Percentiles rank a stretch among this genome's conserved stretches.
Evolutionary conservation across 305 asterid genomes (phyloP).

Genomic region (Solanum hybrid): DNA sequence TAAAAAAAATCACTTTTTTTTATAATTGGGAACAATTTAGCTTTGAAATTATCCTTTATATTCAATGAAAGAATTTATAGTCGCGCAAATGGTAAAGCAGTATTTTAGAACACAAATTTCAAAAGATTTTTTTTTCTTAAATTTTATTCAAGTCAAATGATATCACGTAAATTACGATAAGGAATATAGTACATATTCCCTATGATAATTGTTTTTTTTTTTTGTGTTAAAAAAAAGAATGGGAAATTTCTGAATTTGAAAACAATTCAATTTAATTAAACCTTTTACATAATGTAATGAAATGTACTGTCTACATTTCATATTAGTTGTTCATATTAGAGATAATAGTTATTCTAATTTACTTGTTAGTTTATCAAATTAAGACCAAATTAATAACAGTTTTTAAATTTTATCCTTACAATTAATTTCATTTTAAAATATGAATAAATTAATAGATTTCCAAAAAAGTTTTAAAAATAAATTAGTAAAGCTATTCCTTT

Average conservation of each 20-base stretch:
- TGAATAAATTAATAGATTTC: background rate
- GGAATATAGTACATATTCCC: background rate
- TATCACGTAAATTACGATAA: background rate
- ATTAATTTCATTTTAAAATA: background rate
- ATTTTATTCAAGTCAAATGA: background rate
- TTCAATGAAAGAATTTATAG: background rate
- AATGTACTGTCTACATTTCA: background rate
- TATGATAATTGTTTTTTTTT: background rate
- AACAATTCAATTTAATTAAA: background rate
- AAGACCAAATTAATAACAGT: background rate
- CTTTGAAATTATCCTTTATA: background rate
- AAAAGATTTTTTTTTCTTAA: background rate
- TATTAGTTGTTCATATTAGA: background rate
- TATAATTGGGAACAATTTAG: background rate
- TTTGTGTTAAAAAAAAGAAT: background rate
- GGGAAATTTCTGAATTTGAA: background rate
- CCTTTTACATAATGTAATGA: background rate
- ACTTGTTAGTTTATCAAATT: background rate
- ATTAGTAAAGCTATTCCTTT: background rate
- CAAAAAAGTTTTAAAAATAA: background rate
- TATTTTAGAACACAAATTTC: background rate
- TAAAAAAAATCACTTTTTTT: background rate
- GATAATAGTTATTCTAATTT: background rate
- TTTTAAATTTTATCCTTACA: background rate
- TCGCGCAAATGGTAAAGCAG: background rate